Evolutionary conservation across 208 protist genomes (phyloP).

Genomic region (Leishmania arabica): DNA sequence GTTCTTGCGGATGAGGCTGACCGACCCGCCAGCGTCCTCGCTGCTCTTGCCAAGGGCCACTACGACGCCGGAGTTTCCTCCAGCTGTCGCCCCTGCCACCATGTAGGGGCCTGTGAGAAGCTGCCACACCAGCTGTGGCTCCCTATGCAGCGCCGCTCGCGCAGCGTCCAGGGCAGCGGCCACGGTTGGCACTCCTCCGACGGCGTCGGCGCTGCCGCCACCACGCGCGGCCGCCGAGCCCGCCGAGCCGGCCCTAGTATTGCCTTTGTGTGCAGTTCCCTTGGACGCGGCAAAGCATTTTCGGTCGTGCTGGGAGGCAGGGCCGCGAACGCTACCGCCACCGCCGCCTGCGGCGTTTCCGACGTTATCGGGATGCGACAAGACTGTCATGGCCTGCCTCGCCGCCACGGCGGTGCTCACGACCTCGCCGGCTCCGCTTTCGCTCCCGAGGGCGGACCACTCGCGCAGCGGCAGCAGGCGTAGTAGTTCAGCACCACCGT

Average conservation of each 20-base stretch:
- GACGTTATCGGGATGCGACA: conserved; percentile 9
- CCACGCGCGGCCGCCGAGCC: conserved; percentile 4
- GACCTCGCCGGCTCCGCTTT: neutral
- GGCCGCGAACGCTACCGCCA: neutral
- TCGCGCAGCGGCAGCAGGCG: conserved; percentile 29
- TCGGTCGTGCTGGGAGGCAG: neutral
- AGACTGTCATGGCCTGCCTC: conserved; percentile 18
- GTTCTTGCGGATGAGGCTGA: neutral
- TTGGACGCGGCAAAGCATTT: conserved; percentile 6
- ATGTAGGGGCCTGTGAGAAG: conserved; percentile 15
- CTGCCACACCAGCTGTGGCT: conserved; percentile 19
- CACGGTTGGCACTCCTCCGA: neutral
- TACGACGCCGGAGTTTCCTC: neutral
- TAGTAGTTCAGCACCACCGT: conserved; percentile 44
- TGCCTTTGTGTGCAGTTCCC: neutral
- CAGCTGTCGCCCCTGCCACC: neutral
- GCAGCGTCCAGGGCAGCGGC: conserved; percentile 20
- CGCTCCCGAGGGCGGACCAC: conserved; percentile 10
- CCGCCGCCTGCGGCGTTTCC: neutral
- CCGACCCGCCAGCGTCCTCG: neutral
- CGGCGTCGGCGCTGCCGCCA: conserved; percentile 5
- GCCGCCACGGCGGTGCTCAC: conserved; percentile 18
- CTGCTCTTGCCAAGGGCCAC: neutral
- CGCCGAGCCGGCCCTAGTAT: neutral
- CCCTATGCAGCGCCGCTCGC: conserved; percentile 9